Percentiles rank a stretch among this genome's conserved stretches.
These are phyloP conservation scores for Blastomyces emzantsi DNA, from an alignment of 2,329 filamentous ascomycete species.

Conservation along the genomic window DNA sequence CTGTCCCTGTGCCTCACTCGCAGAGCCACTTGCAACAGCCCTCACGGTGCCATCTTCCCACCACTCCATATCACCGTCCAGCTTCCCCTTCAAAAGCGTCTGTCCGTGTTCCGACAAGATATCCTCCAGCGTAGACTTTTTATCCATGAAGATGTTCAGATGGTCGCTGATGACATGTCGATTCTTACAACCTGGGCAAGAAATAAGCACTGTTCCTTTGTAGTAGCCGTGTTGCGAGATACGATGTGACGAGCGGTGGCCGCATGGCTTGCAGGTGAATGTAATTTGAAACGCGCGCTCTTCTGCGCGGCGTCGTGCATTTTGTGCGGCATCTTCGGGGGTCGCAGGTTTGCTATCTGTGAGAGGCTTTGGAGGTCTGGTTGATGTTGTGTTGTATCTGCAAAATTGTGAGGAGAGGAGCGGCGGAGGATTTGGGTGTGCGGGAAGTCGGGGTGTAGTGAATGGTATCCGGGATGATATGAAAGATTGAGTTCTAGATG, in stretches of 20 bases:
- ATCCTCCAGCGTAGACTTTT: constrained; percentile 36
- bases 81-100: constrained; percentile 67
- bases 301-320: constrained; percentile 30
- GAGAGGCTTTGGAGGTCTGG: constrained; percentile 24
- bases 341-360: constrained; percentile 29
- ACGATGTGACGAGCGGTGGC: constrained; percentile 67
- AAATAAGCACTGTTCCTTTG: constrained; percentile 76
- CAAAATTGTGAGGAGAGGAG: constrained; percentile 13
- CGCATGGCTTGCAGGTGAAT: constrained; percentile 88
- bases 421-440: constrained; percentile 4
- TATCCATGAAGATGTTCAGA: constrained; percentile 51
- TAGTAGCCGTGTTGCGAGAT: constrained; percentile 95
- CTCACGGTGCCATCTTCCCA: constrained; percentile 57
- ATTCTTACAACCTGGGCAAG: constrained; percentile 76
- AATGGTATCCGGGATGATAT: not conserved
- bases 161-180: constrained; percentile 91
- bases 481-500: constrained; percentile 10
- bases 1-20: not conserved
- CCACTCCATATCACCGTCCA: constrained; percentile 84
- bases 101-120: constrained; percentile 43
- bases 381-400: constrained; percentile 27
- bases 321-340: constrained; percentile 27
- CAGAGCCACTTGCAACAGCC: not conserved
- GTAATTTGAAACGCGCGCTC: constrained; percentile 73
- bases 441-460: not conserved